Base-by-base conservation (phyloP, 495 filamentous ascomycete species). In the Aspergillus saccharolyticus region DNA sequence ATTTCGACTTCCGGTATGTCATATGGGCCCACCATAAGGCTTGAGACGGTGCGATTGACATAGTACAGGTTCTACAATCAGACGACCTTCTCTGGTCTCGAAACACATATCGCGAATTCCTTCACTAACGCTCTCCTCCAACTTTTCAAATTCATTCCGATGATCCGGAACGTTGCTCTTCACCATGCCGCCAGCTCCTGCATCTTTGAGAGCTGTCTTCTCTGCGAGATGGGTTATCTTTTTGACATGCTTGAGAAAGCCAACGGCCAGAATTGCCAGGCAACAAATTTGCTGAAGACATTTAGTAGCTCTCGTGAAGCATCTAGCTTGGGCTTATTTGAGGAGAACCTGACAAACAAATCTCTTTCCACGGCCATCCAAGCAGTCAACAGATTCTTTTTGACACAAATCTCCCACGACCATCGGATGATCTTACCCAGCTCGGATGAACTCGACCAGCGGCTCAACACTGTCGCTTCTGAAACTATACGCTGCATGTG, bases 231-330 rank as follows among this genome's bases (percentile, higher is more conserved):
- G 67, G 94, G 93, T 17, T 98, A 92, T 68, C 76, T 99, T 18
- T 92, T 97, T 63, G 94, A 99, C 66, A 99, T 99, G 94, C 78
- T 99, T 30, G 89, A 97, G 62, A 97, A 96, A 65, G 93, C 93
- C 7, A 85, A 86, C 62, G 94, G 92, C 1, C 85, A 89, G 54
- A 94, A 91, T 58, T 97, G 95, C 63, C 94, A 97, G 63, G 94
- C 94, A n/a, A 96, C 93, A 0, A 99, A 99, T 66, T 83, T 99
- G 61, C 74, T 97, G 39, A 94, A 90, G 71, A 88, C 91, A 0
- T 86, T 97, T 61, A 88, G 88, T 66, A 86, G 83, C 61, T 84
- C 87, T 52, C 83, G 88, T 1, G 84, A 89, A 69, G 88, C 89
- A 21, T 81, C 79, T 8, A 85, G 80, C 18, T 64, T 91, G 51